Base-by-base conservation (phyloP, 2,329 filamentous ascomycete species). In the Macrophomina pseudophaseolina region DNA sequence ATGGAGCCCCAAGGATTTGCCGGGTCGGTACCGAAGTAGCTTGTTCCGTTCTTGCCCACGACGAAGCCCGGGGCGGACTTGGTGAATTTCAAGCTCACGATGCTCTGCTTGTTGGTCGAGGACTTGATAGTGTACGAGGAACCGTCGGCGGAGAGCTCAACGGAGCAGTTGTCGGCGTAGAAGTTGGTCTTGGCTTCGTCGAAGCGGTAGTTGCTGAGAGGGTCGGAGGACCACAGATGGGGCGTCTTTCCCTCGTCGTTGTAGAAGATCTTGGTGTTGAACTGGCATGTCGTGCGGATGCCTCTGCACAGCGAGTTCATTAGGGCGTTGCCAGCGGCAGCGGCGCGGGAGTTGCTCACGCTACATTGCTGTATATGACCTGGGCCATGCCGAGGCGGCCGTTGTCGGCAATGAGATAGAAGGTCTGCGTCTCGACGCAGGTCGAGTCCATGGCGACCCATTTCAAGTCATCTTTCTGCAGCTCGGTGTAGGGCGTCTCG, bases 361-460 rank as follows among this genome's bases (percentile, higher is more conserved):
- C 91, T 78, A 99, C 91, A 81, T 97, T 97, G 84, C 92, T 98
- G 85, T 98, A 97, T 79, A 99, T 97, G 80, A 98, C 86, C 85
- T 99, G 95, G 68, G 88, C 88, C 80, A 97, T 87, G 64, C 86
- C 92, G 70, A 94, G 80, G 70, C 90, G 85, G 60, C 95, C 95
- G 68, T 84, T 88, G 69, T 97, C 91, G 66, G 90, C 85, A 80
- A 90, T 90, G 75, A 97, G 82, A 83, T 99, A 99, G 83, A 97
- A 99, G 69, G 87, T 93, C 83, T 97, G 91, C 35, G 93, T 97
- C 85, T 99, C 95, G 72, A 98, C 95, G 75, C 87, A 91, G 70
- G 95, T 98, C 74, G 89, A 90, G 71, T 93, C 90, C 83, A 93
- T 86, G 32, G 86, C 88, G 73, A 84, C 82, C 95, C 95, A 99